phyloP scores from a whole-genome alignment of 2,329 filamentous ascomycete species.

The Trichoderma endophyticum region DNA sequence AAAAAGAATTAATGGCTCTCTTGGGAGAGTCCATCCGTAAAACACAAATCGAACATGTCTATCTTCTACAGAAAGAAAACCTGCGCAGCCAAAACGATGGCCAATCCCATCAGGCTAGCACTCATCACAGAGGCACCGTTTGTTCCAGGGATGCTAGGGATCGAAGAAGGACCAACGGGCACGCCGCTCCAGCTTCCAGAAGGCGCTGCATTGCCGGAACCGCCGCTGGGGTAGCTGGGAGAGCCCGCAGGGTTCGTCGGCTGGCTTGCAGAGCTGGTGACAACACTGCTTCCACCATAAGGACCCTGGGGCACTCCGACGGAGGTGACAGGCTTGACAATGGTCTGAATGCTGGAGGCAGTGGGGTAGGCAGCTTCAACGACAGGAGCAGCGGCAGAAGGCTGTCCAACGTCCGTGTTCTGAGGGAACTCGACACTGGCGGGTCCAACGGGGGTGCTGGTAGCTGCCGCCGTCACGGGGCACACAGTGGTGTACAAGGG shows the following conservation, averaged over 20 bases:
- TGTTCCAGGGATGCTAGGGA: constrained; percentile 39
- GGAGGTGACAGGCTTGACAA: constrained; percentile 21
- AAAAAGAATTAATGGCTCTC: not conserved
- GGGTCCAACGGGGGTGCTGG: not conserved
- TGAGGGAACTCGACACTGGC: constrained; percentile 6
- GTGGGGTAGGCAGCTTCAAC: constrained; percentile 1
- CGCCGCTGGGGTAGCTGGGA: constrained; percentile 15
- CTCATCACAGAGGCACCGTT: constrained; percentile 43
- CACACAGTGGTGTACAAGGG: constrained; percentile 38
- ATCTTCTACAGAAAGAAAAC: constrained; percentile 27
- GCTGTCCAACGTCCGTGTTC: constrained; percentile 15
- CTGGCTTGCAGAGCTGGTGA: constrained; percentile 24
- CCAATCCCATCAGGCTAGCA: constrained; percentile 27
- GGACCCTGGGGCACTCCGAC: constrained; percentile 22
- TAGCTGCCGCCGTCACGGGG: constrained; percentile 29
- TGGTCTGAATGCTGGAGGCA: constrained; percentile 19
- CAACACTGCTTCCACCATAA: constrained; percentile 28
- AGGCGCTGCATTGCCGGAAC: constrained; percentile 23
- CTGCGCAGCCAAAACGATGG: constrained; percentile 29
- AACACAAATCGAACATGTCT: not conserved
- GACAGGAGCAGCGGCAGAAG: constrained; percentile 11
- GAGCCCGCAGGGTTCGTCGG: not conserved
- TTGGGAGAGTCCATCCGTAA: not conserved
- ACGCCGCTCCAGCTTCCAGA: constrained; percentile 19
- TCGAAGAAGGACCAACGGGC: constrained; percentile 16